phyloP scores from a whole-genome alignment of 2,329 filamentous ascomycete species.

The Claviceps purpurea region DNA sequence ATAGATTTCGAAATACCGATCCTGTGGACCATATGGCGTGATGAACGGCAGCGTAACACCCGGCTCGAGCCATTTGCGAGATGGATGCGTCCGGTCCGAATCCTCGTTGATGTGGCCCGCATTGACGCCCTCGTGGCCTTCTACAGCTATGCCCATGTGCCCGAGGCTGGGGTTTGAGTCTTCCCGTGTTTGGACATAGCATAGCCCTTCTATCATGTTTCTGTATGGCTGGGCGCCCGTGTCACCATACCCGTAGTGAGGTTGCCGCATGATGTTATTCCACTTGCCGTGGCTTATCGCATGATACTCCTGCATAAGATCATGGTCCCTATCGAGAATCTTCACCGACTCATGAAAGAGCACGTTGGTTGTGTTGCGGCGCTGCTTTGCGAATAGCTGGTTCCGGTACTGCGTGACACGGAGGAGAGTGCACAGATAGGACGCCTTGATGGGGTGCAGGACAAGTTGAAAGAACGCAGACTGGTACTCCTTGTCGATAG shows the following conservation, averaged over 20 bases:
- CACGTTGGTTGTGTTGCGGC: conserved; percentile 41
- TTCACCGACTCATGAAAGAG: conserved; percentile 32
- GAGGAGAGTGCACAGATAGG: conserved; percentile 37
- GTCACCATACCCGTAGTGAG: conserved; percentile 30
- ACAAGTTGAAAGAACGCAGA: conserved; percentile 48
- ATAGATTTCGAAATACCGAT: conserved; percentile 23
- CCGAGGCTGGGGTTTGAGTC: conserved; percentile 31
- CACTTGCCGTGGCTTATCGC: conserved; percentile 38
- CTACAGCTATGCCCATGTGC: conserved; percentile 20
- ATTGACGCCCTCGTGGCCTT: conserved; percentile 20
- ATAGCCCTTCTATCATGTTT: conserved; percentile 40
- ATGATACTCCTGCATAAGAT: conserved; percentile 38
- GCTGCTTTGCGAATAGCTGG: conserved; percentile 39
- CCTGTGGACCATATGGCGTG: conserved; percentile 17
- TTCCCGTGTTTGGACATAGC: conserved; percentile 37
- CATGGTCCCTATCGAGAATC: conserved; percentile 38
- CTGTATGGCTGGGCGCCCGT: conserved; percentile 26
- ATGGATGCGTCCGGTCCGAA: conserved; percentile 35
- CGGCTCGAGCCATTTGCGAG: conserved; percentile 17
- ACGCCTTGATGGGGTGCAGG: conserved; percentile 45
- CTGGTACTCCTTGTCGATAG: conserved; percentile 27
- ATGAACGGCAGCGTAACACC: conserved; percentile 18
- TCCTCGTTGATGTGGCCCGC: conserved; percentile 35
- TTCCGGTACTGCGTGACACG: conserved; percentile 34
- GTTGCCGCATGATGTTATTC: conserved; percentile 40